These are phyloP conservation scores for Acacia pycnantha DNA, from an alignment of 331 rosid species.

Conservation along the genomic window DNA sequence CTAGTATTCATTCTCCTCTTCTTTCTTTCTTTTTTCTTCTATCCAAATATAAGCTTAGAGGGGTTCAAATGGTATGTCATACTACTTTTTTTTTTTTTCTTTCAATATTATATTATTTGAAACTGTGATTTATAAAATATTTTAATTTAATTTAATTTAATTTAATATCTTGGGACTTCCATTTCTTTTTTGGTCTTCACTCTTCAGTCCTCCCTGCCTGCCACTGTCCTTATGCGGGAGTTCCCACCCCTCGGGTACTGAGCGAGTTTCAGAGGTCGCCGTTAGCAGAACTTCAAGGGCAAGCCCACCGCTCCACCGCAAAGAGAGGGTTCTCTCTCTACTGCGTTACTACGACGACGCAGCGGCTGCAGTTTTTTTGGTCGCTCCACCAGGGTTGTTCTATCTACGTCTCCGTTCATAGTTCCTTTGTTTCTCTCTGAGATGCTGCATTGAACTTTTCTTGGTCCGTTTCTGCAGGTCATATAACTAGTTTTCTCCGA, in stretches of 20 bases:
- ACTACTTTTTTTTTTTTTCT: no score
- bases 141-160: no score
- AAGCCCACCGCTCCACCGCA: conserved; percentile 43
- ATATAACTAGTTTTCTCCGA: not conserved
- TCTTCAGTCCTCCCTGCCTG: not conserved
- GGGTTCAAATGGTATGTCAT: no score
- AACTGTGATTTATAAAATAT: no score
- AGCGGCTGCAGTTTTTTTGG: conserved; percentile 26
- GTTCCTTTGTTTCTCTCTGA: conserved; percentile 36
- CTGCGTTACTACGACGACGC: conserved; percentile 29
- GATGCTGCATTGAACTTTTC: not conserved
- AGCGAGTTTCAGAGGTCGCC: not conserved
- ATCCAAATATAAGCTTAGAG: no score
- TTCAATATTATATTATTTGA: no score
- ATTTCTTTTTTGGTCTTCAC: no score
- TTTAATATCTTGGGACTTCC: no score
- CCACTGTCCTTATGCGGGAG: not conserved
- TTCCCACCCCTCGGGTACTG: not conserved
- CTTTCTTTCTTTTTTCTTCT: no score
- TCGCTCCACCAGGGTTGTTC: conserved; percentile 42
- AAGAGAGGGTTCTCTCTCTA: conserved; percentile 60
- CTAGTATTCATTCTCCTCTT: no score
- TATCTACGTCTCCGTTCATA: conserved; percentile 59
- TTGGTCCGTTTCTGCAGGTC: not conserved
- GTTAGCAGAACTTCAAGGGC: not conserved